phyloP scores from a whole-genome alignment of 2,329 filamentous ascomycete genomes.

The Alternaria alternata region DNA sequence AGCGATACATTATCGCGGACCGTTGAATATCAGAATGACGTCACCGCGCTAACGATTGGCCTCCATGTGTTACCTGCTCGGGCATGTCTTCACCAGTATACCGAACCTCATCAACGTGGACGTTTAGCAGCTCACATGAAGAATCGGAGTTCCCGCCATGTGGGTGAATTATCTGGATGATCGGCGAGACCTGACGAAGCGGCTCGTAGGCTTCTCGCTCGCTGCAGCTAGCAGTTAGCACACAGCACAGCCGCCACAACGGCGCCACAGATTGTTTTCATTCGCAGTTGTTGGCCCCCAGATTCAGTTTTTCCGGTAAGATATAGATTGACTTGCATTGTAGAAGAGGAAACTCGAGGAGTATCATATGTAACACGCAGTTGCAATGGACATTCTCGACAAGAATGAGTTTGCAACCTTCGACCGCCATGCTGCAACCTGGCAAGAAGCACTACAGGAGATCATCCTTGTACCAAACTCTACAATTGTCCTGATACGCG shows the following conservation, averaged over 20 bases:
- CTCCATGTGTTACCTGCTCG: not conserved
- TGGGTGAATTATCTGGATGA: not conserved
- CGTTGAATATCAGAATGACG: constrained; percentile 14
- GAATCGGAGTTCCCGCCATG: not conserved
- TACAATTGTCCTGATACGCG: not conserved
- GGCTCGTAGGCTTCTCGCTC: constrained; percentile 1
- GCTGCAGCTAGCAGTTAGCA: constrained; percentile 16
- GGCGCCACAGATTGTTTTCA: not conserved
- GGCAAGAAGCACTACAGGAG: not conserved
- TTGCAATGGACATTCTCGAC: not conserved
- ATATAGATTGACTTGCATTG: not conserved
- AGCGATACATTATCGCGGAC: not conserved
- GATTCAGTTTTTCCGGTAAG: not conserved
- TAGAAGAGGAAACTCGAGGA: not conserved
- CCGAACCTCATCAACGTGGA: not conserved
- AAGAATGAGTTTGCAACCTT: not conserved
- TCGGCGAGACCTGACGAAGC: not conserved
- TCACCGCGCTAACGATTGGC: constrained; percentile 14
- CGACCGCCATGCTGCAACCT: not conserved
- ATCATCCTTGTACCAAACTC: not conserved
- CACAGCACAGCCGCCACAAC: not conserved
- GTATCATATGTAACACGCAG: not conserved
- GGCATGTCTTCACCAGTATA: not conserved
- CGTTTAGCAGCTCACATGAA: not conserved
- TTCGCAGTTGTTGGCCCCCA: not conserved